Evolutionary conservation across 345 rosid genomes (phyloP), one percentile per base, ranked within the genome.

Genomic region (Microcos paniculata): DNA sequence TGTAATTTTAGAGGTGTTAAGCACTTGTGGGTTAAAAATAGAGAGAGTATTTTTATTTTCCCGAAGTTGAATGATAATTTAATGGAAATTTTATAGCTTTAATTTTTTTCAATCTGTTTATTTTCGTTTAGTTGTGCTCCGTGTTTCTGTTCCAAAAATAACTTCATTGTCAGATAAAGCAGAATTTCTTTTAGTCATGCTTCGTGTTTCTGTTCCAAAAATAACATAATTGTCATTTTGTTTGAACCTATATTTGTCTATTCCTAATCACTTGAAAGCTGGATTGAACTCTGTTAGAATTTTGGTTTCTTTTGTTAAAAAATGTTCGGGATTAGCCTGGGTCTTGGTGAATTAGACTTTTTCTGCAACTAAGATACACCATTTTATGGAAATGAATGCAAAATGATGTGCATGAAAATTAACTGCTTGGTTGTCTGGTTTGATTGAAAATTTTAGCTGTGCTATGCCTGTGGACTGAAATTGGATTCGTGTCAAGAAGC

Each of bases 91-190:
- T 31, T 62, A 35, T 4, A 6, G 15, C 46, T 3, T 62, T n/a
- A 53, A 53, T n/a, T 21, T 53, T 21, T 2, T 53, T 79, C 72
- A 61, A 30, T 21, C 65, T 61, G n/a, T 62, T 31, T 31, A 62
- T 31, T 19, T 62, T 31, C 23, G 16, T 33, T 16, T 11, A 33
- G 5, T 33, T 21, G 31, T 62, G 43, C 35, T 16, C 43, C 18
- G 0, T 53, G 57, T 19, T 62, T 33, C 24, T 65, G n/a, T 42
- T 26, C 23, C 11, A 0, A 23, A 65, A 65, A 9, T 65, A 42
- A 42, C 70, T 42, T 65, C 0, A 42, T 65, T 23, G 12, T 65
- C 13, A 42, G n/a, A 49, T 65, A 65, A 43, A 23, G 23, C 8
- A 10, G n/a, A 30, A 62, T 7, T 35, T 9, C 14, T 62, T 33